phyloP scores from a whole-genome alignment of 306 rosid species.

The Cyclanthera cordifolia region DNA sequence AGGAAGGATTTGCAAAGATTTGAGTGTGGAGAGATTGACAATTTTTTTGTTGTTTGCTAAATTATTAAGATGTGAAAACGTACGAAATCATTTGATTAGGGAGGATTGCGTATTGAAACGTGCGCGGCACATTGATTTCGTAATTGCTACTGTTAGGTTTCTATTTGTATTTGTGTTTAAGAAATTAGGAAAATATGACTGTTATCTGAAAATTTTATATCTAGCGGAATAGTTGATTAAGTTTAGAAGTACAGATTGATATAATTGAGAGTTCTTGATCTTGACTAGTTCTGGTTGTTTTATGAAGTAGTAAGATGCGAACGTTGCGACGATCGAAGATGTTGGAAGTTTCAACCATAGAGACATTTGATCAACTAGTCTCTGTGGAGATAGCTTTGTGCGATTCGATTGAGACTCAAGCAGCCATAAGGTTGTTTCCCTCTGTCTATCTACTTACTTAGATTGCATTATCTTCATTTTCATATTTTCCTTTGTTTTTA shows the following conservation, averaged over 20 bases:
- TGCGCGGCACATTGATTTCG: background rate
- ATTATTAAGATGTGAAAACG: background rate
- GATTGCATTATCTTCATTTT: background rate
- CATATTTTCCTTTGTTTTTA: background rate
- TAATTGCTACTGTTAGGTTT: background rate
- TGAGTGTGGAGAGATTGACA: background rate
- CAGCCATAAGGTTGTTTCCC: background rate
- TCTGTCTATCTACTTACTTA: background rate
- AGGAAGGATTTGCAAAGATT: background rate
- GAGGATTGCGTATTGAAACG: background rate
- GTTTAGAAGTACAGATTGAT: background rate
- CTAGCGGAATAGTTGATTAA: too few species aligned
- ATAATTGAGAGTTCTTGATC: background rate
- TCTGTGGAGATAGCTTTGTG: background rate
- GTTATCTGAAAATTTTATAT: background rate
- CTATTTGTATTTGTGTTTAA: background rate
- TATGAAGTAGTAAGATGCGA: background rate
- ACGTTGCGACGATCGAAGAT: background rate
- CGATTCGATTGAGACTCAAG: background rate
- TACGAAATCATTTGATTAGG: background rate
- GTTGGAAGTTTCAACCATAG: background rate
- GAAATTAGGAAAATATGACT: background rate
- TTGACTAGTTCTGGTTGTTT: background rate
- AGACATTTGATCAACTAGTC: background rate
- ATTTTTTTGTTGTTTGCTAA: background rate